These are phyloP conservation scores for Leptomonas seymouri DNA, from an alignment of 208 protist species.

Conservation along the genomic window DNA sequence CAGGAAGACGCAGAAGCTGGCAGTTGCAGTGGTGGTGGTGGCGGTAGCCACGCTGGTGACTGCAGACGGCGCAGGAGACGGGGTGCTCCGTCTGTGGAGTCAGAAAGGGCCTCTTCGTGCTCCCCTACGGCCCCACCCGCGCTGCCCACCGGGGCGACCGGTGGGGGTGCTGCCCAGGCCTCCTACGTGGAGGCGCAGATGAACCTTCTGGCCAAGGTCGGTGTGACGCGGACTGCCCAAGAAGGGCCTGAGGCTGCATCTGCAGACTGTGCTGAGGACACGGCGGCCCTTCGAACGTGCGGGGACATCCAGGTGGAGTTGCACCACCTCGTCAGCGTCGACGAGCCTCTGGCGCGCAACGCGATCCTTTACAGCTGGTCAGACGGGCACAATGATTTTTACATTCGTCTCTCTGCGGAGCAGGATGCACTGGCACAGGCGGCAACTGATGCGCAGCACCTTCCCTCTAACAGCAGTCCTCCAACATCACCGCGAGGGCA, in stretches of 20 bases:
- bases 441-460: background rate
- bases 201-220: background rate
- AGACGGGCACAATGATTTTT: slow-evolving; percentile 50
- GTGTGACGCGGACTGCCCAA: background rate
- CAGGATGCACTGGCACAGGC: slow-evolving; percentile 27
- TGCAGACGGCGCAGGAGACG: background rate
- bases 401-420: slow-evolving; percentile 38
- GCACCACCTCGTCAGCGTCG: slow-evolving; percentile 31
- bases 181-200: slow-evolving; percentile 7
- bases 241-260: background rate
- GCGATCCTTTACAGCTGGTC: slow-evolving; percentile 49
- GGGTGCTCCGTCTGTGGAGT: background rate
- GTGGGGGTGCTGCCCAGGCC: background rate
- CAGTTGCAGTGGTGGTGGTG: background rate
- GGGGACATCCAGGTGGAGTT: slow-evolving; percentile 7
- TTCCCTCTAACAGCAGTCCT: background rate
- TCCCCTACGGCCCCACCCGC: background rate
- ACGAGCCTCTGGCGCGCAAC: slow-evolving; percentile 51
- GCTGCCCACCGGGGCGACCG: background rate
- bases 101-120: too few relatives aligned
- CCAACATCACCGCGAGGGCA: background rate
- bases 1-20: background rate
- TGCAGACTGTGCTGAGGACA: background rate
- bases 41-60: background rate
- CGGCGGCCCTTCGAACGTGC: background rate